A percentile compares a stretch with the other conserved stretches of the same genome.
Conservation (phyloP, 208 protist species). For the Trypanosoma avium region DNA sequence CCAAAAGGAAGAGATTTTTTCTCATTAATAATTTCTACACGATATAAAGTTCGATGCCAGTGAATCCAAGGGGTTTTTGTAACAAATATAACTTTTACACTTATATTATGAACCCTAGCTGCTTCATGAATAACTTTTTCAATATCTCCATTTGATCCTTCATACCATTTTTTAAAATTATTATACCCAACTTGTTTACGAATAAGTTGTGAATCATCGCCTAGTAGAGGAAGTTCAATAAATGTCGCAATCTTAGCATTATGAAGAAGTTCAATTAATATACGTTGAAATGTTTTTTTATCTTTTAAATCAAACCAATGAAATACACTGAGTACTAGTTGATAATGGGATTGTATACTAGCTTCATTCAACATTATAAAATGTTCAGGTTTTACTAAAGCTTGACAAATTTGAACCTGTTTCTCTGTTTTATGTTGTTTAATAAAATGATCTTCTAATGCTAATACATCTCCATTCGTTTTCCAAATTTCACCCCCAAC, state of each 20-base stretch:
- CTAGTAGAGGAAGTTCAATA: slow-evolving; percentile 30
- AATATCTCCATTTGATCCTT: slow-evolving; percentile 26
- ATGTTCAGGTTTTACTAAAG: slow-evolving; percentile 14
- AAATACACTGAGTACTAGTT: slow-evolving; percentile 32
- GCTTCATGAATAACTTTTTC: slow-evolving; percentile 24
- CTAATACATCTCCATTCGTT: slow-evolving; percentile 24
- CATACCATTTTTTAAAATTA: slow-evolving; percentile 34
- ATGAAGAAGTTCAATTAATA: slow-evolving; percentile 8
- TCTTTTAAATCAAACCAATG: slow-evolving; percentile 29
- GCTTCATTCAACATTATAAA: slow-evolving; percentile 5
- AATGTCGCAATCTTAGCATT: slow-evolving; percentile 30
- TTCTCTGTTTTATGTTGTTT: not conserved
- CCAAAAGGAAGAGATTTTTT: not conserved
- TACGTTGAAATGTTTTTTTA: slow-evolving; percentile 16
- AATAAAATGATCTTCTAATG: slow-evolving; percentile 25
- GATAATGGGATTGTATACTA: slow-evolving; percentile 12
- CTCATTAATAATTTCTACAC: slow-evolving; percentile 10
- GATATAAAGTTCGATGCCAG: slow-evolving; percentile 10
- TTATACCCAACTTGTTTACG: slow-evolving; percentile 31
- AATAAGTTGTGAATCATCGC: slow-evolving; percentile 14
- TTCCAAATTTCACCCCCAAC: slow-evolving; percentile 35
- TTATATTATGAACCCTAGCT: not conserved
- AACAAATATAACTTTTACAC: slow-evolving; percentile 1
- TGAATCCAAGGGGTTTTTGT: slow-evolving; percentile 10
- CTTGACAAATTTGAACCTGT: slow-evolving; percentile 28